Evolutionary conservation across 108 stramenopile genomes (phyloP), one percentile per base, ranked within the genome.

Genomic region (Cyclotella atomus): DNA sequence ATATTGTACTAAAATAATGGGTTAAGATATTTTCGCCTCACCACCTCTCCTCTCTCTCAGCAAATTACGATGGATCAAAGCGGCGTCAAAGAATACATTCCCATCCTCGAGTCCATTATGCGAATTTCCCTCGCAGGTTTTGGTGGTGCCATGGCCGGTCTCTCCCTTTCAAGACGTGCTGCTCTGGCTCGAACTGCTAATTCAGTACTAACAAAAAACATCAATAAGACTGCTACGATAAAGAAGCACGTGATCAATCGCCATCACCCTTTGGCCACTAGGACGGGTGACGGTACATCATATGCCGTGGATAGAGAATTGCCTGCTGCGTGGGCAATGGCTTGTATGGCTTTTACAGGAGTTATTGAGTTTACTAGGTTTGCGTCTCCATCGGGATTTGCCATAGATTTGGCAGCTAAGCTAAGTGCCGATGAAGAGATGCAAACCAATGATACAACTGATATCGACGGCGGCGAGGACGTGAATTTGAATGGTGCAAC

Each of bases 81-180:
- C n/a, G n/a, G n/a, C n/a, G n/a, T n/a, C n/a, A n/a, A n/a, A 27
- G 69, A 61, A 15, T 57, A 30, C 73, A 32, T 65, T 28, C 44
- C 73, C 45, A 60, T 59, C 2, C 75, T 90, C 78, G 87, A 89
- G 50, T 89, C 88, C 21, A 43, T 85, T 20, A 75, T 81, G 53
- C 76, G 85, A 55, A 64, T 91, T 6, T 73, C 87, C 9, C 68
- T 91, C 32, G 88, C 88, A 7, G 87, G 88, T 15, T 82, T 91
- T 41, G 90, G 88, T 7, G 88, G 90, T 1, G 82, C 87, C 9
- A 64, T 91, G 27, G 83, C 85, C 8, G 90, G 90, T 7, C 69
- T 91, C 30, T 85, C 86, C 49, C 62, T 84, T 23, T 76, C 88
- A 19, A 83, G 88, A 32, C 78, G 86, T 20, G 71, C 46, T 24